These are phyloP conservation scores for Aspergillus pseudoviridinutans DNA, from an alignment of 2,329 filamentous ascomycete species.

Conservation along the genomic window DNA sequence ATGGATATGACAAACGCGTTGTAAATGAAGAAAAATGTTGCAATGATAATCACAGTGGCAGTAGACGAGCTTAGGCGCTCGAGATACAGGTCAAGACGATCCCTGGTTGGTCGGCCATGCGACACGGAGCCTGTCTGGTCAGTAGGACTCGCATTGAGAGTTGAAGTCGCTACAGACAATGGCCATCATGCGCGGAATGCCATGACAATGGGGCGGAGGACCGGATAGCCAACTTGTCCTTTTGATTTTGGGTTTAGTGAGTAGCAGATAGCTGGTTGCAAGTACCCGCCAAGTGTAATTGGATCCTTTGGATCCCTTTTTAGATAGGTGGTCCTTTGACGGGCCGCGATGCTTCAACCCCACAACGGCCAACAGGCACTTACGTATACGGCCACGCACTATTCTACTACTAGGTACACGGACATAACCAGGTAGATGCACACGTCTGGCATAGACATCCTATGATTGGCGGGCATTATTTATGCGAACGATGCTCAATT, in stretches of 20 bases:
- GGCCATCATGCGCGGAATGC: constrained; percentile 7
- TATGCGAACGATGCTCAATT: background rate
- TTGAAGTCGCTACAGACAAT: constrained; percentile 2
- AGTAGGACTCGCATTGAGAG: constrained; percentile 7
- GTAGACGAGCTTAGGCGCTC: constrained; percentile 16
- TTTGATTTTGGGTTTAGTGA: constrained; percentile 5
- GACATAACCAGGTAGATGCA: background rate
- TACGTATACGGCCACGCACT: background rate
- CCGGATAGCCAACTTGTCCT: constrained; percentile 22
- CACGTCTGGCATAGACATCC: background rate
- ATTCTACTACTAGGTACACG: background rate
- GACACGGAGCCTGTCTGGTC: constrained; percentile 13
- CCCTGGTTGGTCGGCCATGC: constrained; percentile 23
- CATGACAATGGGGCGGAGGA: background rate
- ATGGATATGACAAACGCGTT: constrained; percentile 6
- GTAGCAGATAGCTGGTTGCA: background rate
- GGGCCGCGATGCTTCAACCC: background rate
- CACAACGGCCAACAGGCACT: background rate
- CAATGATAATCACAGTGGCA: background rate
- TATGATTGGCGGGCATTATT: background rate
- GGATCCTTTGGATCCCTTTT: background rate
- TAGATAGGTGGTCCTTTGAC: constrained; percentile 1
- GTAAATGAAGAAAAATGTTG: background rate
- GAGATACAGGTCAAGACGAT: constrained; percentile 9
- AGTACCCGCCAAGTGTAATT: background rate